These are phyloP conservation scores for Schizopora paradoxa DNA, from an alignment of 1,284 basidiomycete genomes.

Conservation along the genomic window DNA sequence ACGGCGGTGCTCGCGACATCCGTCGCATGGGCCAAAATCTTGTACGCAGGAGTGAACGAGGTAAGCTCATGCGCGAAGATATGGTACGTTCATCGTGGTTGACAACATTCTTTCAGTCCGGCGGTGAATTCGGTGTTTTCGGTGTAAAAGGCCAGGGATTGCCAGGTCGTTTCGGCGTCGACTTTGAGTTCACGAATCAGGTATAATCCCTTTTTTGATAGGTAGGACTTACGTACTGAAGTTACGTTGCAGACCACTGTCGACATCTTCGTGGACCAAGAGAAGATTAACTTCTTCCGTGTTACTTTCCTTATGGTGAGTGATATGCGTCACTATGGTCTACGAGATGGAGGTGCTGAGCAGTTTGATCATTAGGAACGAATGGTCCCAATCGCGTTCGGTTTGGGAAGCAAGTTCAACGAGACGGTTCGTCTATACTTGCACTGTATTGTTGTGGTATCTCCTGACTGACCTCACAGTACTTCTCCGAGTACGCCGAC, in stretches of 20 bases:
- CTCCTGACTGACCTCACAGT: slow-evolving; percentile 24
- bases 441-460: not conserved
- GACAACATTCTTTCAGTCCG: slow-evolving; percentile 7
- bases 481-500: slow-evolving; percentile 38
- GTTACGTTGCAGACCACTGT: slow-evolving; percentile 32
- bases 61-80: not conserved
- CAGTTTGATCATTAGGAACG: slow-evolving; percentile 27
- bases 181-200: slow-evolving; percentile 45
- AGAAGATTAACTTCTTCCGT: slow-evolving; percentile 44
- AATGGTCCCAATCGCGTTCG: slow-evolving; percentile 38
- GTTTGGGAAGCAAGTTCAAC: slow-evolving; percentile 39
- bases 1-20: not conserved
- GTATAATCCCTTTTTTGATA: slow-evolving; percentile 20
- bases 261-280: slow-evolving; percentile 42
- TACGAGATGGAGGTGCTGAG: not conserved
- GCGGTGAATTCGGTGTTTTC: slow-evolving; percentile 14
- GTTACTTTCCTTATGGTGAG: slow-evolving; percentile 41
- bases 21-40: slow-evolving; percentile 14
- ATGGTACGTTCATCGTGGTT: not conserved
- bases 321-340: not conserved
- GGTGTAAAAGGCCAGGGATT: slow-evolving; percentile 26
- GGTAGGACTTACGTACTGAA: not conserved
- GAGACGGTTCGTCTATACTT: slow-evolving; percentile 33
- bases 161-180: slow-evolving; percentile 39
- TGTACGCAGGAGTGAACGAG: slow-evolving; percentile 18